phyloP scores from a whole-genome alignment of 257 asterid species.

The Rubia yunnanensis region DNA sequence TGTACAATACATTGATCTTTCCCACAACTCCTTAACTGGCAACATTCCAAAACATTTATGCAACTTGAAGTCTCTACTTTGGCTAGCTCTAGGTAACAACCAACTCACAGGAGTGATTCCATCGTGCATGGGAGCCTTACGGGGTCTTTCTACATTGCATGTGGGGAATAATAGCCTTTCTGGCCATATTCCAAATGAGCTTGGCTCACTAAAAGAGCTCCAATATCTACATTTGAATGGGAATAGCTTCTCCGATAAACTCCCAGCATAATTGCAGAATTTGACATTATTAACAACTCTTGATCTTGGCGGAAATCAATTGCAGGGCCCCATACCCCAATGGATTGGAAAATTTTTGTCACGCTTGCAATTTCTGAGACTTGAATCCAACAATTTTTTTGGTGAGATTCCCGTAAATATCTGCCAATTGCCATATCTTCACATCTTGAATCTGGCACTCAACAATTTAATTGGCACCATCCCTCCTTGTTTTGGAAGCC shows the following conservation, averaged over 20 bases:
- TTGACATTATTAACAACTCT: not conserved
- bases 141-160: not conserved
- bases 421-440: slow-evolving; percentile 19
- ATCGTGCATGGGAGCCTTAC: slow-evolving; percentile 8
- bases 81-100: slow-evolving; percentile 2
- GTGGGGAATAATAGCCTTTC: slow-evolving; percentile 10
- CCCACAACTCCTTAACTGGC: slow-evolving; percentile 3
- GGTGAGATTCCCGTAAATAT: slow-evolving; percentile 18
- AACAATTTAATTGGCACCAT: slow-evolving; percentile 15
- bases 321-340: slow-evolving; percentile 7
- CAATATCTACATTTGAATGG: slow-evolving; percentile 15
- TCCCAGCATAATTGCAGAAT: not conserved
- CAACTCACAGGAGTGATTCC: not conserved
- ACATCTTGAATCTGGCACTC: slow-evolving; percentile 20
- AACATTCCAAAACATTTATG: not conserved
- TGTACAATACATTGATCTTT: not conserved
- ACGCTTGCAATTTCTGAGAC: not conserved
- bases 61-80: not conserved
- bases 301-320: not conserved
- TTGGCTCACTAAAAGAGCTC: slow-evolving; percentile 7
- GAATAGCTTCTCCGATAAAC: not conserved
- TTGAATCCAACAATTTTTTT: not conserved
- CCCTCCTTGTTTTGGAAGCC: slow-evolving; percentile 17
- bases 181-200: slow-evolving; percentile 17
- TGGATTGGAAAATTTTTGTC: slow-evolving; percentile 13